phyloP scores from a whole-genome alignment of 352 stramenopile species.

The Pythium utonaiense region DNA sequence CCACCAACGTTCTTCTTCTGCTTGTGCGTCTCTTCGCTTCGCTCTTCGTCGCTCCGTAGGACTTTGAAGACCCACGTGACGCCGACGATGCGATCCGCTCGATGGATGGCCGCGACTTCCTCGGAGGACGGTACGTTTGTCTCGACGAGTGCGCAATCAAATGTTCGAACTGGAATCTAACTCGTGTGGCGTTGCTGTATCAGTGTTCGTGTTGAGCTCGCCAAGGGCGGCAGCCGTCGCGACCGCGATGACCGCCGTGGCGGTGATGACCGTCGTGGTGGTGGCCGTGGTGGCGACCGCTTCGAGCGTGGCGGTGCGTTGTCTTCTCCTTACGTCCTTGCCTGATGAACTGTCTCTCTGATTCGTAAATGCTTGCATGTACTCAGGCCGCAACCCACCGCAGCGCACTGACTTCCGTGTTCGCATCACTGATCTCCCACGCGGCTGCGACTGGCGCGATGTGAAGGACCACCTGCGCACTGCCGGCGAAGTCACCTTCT shows the following conservation, averaged over 20 bases:
- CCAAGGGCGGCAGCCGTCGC: constrained; percentile 65
- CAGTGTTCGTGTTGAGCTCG: constrained; percentile 80
- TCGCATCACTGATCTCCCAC: constrained; percentile 70
- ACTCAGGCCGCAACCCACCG: constrained; percentile 56
- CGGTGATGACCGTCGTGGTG: constrained; percentile 29
- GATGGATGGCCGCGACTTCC: constrained; percentile 84
- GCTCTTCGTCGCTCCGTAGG: constrained; percentile 60
- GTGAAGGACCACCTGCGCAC: constrained; percentile 86
- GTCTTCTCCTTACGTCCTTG: neutral
- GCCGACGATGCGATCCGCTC: constrained; percentile 83
- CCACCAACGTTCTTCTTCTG: constrained; percentile 27
- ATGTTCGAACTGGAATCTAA: neutral
- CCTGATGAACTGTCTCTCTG: neutral
- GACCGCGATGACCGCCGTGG: constrained; percentile 42
- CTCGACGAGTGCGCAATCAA: too few species aligned
- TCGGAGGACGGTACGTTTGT: constrained; percentile 62
- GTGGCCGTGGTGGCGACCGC: constrained; percentile 39
- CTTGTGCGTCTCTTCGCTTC: constrained; percentile 37
- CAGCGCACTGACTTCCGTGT: constrained; percentile 77
- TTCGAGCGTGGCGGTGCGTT: constrained; percentile 57
- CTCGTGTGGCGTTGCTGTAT: neutral
- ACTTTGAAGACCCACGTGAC: constrained; percentile 88
- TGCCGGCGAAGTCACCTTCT: constrained; percentile 83
- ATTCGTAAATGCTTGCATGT: neutral
- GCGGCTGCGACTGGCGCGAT: constrained; percentile 80